Evolutionary conservation across 2,329 filamentous ascomycete genomes (phyloP).

Genomic region (Aschersonia sp.): DNA sequence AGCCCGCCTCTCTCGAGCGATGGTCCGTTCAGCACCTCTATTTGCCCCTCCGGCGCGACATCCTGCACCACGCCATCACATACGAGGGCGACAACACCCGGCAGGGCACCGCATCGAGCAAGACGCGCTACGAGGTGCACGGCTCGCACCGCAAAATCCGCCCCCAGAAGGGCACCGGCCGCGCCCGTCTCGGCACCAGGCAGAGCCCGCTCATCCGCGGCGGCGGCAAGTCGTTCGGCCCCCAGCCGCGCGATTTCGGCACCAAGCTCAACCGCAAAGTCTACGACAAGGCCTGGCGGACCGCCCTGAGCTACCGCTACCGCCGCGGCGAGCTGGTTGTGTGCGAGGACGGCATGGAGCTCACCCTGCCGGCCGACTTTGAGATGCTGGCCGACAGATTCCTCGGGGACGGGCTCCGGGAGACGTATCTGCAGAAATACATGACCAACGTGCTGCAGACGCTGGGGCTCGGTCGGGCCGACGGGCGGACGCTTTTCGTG

Average conservation of each 20-base stretch:
- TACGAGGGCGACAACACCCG: conserved; percentile 85
- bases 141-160: conserved; percentile 72
- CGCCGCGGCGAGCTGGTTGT: conserved; percentile 75
- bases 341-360: conserved; percentile 62
- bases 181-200: conserved; percentile 63
- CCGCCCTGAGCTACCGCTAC: conserved; percentile 84
- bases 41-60: conserved; percentile 76
- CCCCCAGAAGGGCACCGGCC: conserved; percentile 75
- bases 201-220: conserved; percentile 73
- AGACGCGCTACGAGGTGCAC: conserved; percentile 69
- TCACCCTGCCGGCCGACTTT: conserved; percentile 40
- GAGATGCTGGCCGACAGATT: conserved; percentile 23
- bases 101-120: conserved; percentile 71
- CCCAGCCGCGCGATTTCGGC: conserved; percentile 79
- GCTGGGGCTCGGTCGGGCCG: conserved; percentile 52
- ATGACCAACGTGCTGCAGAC: conserved; percentile 52
- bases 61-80: conserved; percentile 81
- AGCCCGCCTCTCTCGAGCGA: conserved; percentile 62
- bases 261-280: conserved; percentile 75
- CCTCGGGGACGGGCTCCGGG: conserved; percentile 31
- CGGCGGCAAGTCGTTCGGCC: conserved; percentile 82
- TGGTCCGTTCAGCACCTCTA: conserved; percentile 75
- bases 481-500: conserved; percentile 63
- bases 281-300: conserved; percentile 92
- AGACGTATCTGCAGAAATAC: conserved; percentile 46